Evolutionary conservation across 2,329 filamentous ascomycete genomes (phyloP), one percentile per base, ranked within the genome.

Genomic region (Colletotrichum melonis): DNA sequence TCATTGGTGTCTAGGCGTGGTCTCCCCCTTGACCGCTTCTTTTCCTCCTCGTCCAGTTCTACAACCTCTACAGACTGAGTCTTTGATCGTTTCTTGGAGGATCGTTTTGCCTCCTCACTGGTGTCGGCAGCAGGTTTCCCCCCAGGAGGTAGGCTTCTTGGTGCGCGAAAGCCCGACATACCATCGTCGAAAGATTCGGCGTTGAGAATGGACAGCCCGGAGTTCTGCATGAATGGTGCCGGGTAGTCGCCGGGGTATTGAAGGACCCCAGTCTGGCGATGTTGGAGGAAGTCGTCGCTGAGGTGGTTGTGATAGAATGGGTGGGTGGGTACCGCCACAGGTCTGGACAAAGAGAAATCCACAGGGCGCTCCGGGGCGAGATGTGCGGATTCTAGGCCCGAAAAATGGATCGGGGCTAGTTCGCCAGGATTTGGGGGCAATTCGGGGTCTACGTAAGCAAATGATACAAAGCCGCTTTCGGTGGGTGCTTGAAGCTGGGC

Each of bases 1-100:
- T 96, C 93, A 74, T 91, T 91, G n/a, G 91, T 90, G 76, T 95
- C 92, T 19, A 97, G 86, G 63, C 94, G 87, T 6, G 94, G 94
- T 68, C 94, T 88, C 8, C 94, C 94, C 79, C 94, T 87, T 22
- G 90, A 86, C 77, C 92, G 90, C 80, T 90, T 92, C 77, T 86
- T 87, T 60, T 86, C 84, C 63, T 86, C 85, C 2, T 84, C 83
- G 1, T 87, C 83, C 1, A 30, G 82, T 1, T 82, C 81, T 1
- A 74, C 78, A 19, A 78, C 77, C 1, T 80, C 80, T 3, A 22
- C 46, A 6, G 67, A 42, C 38, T 69, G 64, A 1, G 74, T 72
- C 59, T 81, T 81, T 69, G 79, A 81, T 42, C 81, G 80, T 76
- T 83, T 84, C 75, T 76, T 81, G 4, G 55, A 49, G 7, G 42